Conservation (phyloP, 257 asterid species). For the Echites panduratus region DNA sequence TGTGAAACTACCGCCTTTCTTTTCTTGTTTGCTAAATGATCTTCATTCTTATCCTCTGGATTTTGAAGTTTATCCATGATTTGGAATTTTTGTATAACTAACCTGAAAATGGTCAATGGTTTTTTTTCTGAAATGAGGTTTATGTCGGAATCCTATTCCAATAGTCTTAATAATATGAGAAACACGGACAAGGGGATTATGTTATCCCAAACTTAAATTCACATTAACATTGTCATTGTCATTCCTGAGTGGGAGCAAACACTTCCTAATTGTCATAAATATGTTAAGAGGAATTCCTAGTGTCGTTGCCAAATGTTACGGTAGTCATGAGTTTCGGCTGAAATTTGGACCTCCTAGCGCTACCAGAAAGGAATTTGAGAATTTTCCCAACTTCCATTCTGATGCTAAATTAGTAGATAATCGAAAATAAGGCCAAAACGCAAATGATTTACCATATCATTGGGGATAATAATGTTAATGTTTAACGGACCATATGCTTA, state of each 20-base stretch:
- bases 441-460: too few species aligned
- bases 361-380: too few species aligned
- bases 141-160: not conserved
- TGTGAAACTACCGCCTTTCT: not conserved
- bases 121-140: not conserved
- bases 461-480: too few species aligned
- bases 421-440: too few species aligned
- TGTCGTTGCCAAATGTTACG: too few species aligned
- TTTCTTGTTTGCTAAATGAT: not conserved
- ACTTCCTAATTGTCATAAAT: not conserved
- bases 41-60: not conserved
- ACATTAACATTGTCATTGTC: not conserved
- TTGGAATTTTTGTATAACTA: not conserved
- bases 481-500: too few species aligned
- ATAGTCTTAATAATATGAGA: not conserved
- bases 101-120: not conserved
- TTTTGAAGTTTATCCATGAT: not conserved
- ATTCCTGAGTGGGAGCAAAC: not conserved
- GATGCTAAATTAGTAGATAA: too few species aligned
- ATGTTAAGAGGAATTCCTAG: not conserved
- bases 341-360: too few species aligned
- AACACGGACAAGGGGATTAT: not conserved
- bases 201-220: not conserved
- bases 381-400: too few species aligned
- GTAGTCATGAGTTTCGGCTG: too few species aligned